Conservation (phyloP, 2,329 filamentous ascomycete species). For the Alternaria atra region DNA sequence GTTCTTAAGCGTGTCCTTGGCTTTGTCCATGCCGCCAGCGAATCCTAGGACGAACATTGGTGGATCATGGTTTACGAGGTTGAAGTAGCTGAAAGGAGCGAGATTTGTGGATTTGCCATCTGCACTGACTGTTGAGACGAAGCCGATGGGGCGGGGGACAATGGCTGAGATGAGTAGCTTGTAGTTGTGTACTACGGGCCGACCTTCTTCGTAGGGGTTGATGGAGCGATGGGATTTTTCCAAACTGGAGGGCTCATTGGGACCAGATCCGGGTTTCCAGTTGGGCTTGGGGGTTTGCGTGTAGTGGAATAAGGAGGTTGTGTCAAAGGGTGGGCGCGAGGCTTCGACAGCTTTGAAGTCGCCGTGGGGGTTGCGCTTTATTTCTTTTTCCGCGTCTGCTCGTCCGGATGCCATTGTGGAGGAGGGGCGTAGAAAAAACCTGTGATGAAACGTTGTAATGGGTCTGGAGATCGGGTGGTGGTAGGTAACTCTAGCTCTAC, state of each 20-base stretch:
- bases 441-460: neutral
- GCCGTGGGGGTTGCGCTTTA: constrained; percentile 72
- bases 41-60: constrained; percentile 78
- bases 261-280: constrained; percentile 73
- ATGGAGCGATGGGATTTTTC: constrained; percentile 75
- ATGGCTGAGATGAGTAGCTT: constrained; percentile 88
- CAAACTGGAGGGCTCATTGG: constrained; percentile 65
- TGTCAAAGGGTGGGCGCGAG: constrained; percentile 69
- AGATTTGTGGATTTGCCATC: constrained; percentile 77
- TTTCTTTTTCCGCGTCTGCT: constrained; percentile 56
- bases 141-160: constrained; percentile 81
- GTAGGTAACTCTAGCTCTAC: neutral
- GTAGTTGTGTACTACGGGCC: constrained; percentile 79
- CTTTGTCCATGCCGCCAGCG: constrained; percentile 63
- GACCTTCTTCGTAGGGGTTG: constrained; percentile 77
- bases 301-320: constrained; percentile 59
- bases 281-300: constrained; percentile 70
- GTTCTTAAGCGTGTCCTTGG: constrained; percentile 84
- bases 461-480: neutral
- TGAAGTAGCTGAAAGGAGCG: constrained; percentile 88
- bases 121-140: constrained; percentile 65
- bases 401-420: constrained; percentile 40
- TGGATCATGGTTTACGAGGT: constrained; percentile 84
- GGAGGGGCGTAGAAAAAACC: neutral
- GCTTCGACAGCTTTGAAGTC: constrained; percentile 79